Evolutionary conservation across 2,329 filamentous ascomycete species (phyloP), one percentile per base, ranked within the genome.

Genomic region (Aspergillus sp.): DNA sequence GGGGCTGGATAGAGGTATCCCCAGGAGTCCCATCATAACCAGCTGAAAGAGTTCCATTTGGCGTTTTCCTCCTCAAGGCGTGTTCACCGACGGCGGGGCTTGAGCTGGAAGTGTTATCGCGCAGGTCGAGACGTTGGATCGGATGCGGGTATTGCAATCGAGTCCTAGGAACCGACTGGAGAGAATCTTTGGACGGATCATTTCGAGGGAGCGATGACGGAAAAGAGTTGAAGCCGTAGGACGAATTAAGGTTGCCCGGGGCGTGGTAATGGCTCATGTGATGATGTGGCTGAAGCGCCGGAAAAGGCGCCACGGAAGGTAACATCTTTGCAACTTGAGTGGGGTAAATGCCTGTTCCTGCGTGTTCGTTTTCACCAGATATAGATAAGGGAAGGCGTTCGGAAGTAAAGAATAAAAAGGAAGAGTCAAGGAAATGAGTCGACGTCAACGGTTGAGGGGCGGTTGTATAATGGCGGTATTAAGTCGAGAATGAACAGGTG

Each of bases 41-140:
- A 46, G 88, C 89, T 55, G 91, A 85, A 52, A 97, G 79, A 33
- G 90, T 95, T n/a, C 91, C 93, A 61, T 85, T 91, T 4, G 91
- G 93, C 7, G 91, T 97, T 69, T 97, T 97, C 56, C 91, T 82
- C 55, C 91, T 83, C 48, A 96, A 75, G 58, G 88, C 86, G 66
- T 95, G 84, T 66, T 95, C 89, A 9, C 56, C 60, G 15, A 57
- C 43, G 44, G 49, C 56, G 7, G 54, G 37, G 23, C 51, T 59
- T 23, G 57, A 51, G 43, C 53, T 53, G n/a, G 60, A 53, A 10
- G 55, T 48, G 22, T 55, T 48, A 51, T 66, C 60, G 32, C 59
- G 64, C 33, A 56, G 38, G 43, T 65, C 60, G 37, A 64, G 55
- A 41, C 66, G 67, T 49, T 71, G 68, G 7, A 71, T 56, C 7